Evolutionary conservation across 108 stramenopile species (phyloP), one percentile per base, ranked within the genome.

Genomic region (Skeletonema costatum): DNA sequence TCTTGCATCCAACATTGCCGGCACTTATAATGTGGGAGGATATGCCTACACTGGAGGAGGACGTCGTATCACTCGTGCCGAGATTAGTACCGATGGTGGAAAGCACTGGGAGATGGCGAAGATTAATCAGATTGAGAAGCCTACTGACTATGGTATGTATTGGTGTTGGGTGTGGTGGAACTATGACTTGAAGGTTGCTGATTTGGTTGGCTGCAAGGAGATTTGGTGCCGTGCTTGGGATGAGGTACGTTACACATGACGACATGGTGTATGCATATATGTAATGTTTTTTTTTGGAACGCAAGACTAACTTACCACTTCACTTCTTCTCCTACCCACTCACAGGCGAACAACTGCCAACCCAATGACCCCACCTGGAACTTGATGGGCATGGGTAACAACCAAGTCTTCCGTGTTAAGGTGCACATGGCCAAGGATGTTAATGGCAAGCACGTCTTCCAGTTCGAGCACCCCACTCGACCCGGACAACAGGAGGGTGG

Each of bases 351-450:
- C 83, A 99, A 95, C 78, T 80, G 77, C 2, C 98, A 99, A 84
- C 97, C 98, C 4, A 80, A 73, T 53, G 66, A 93, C 61, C 93
- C 94, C 13, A 98, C 97, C 14, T 99, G 98, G 98, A 99, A 99
- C 75, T 83, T 99, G 53, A 97, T 99, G 92, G 98, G 98, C 50
- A 99, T 99, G 98, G 97, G 97, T 74, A 99, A 98, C 90, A 99
- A 99, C 87, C 93, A 92, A 84, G 88, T 88, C 60, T 99, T 98
- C 87, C 89, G 96, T 46, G 79, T 96, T 77, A 96, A 95, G 84
- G 88, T 95, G 32, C 96, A 94, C 80, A 73, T 92, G 76, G 89
- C 89, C 73, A 85, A 85, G 79, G 80, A 73, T 36, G 84, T 81
- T 16, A 64, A 51, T 33, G 91, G 91, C 25, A 82, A 86, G 69